Percentiles rank a stretch among this genome's conserved stretches.
phyloP scores from a whole-genome alignment of 2,329 filamentous ascomycete species.

The Diaporthe sp. region DNA sequence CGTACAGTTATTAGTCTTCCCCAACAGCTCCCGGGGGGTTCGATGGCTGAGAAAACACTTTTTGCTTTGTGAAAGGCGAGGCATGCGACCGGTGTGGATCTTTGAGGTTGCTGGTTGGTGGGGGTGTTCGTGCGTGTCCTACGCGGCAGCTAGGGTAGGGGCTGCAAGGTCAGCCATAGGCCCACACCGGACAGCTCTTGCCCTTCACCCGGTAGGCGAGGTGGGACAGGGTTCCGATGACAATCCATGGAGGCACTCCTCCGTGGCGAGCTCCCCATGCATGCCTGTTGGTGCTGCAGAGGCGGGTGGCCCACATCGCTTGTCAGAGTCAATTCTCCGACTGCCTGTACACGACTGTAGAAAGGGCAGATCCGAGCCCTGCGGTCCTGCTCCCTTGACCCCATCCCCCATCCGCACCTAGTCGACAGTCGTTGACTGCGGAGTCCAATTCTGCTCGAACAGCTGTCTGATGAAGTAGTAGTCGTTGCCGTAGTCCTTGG shows the following conservation, averaged over 20 bases:
- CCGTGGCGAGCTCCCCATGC: constrained; percentile 29
- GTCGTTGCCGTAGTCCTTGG: constrained; percentile 65
- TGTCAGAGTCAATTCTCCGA: constrained; percentile 11
- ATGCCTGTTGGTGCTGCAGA: constrained; percentile 23
- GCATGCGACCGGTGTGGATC: constrained; percentile 30
- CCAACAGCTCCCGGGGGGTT: background rate
- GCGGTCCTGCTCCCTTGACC: background rate
- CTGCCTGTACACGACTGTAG: background rate
- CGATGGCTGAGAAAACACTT: constrained; percentile 1
- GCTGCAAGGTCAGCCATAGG: constrained; percentile 25
- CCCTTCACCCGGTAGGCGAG: constrained; percentile 36
- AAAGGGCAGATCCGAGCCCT: constrained; percentile 1
- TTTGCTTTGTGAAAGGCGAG: constrained; percentile 28
- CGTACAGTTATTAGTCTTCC: background rate
- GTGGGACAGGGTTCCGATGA: constrained; percentile 32
- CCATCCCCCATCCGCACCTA: background rate
- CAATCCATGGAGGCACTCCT: constrained; percentile 18
- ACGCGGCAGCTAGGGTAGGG: constrained; percentile 30
- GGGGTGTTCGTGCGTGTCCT: constrained; percentile 36
- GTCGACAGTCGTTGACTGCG: constrained; percentile 46
- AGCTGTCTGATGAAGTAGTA: constrained; percentile 73
- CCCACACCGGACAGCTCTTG: constrained; percentile 34
- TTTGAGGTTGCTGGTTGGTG: constrained; percentile 30
- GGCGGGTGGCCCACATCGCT: constrained; percentile 28
- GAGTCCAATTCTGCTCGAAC: constrained; percentile 69